A percentile compares a stretch with the other conserved stretches of the same genome.
Evolutionary conservation across 768 basidiomycete species (phyloP).

Genomic region (Tulasnella sp.): DNA sequence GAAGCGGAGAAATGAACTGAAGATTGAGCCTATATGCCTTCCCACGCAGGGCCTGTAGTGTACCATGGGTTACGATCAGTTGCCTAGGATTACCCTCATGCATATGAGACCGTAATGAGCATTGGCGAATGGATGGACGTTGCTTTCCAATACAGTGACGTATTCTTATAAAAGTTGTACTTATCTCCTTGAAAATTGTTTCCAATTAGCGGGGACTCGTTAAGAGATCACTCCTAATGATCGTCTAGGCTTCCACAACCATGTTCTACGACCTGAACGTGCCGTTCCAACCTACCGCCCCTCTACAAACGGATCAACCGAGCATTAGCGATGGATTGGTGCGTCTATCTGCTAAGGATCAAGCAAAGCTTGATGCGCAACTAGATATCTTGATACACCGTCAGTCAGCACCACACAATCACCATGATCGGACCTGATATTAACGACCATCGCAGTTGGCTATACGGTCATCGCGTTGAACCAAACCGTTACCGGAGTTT

Average conservation of each 20-base stretch:
- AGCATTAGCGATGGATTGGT: constrained; percentile 3
- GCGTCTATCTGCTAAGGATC: constrained; percentile 14
- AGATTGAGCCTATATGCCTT: too few species aligned
- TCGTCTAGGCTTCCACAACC: background rate
- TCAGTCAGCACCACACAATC: background rate
- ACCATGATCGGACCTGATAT: background rate
- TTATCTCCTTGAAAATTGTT: too few species aligned
- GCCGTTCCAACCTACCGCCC: constrained; percentile 14
- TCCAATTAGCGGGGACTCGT: too few species aligned
- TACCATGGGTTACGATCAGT: too few species aligned
- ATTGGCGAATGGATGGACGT: too few species aligned
- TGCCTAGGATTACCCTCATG: too few species aligned
- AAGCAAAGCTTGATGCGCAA: constrained; percentile 12
- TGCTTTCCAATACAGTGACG: too few species aligned
- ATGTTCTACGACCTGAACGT: constrained; percentile 21
- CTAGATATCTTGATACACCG: constrained; percentile 7
- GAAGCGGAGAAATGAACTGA: too few species aligned
- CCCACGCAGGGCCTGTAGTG: too few species aligned
- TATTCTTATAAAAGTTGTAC: too few species aligned
- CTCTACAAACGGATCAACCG: background rate
- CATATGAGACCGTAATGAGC: too few species aligned
- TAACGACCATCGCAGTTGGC: constrained; percentile 50
- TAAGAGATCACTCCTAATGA: too few species aligned
- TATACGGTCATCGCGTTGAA: constrained; percentile 72
- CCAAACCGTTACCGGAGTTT: constrained; percentile 55